Base-by-base conservation (phyloP, 2,329 filamentous ascomycete genomes). In the Aspergillus novofumigatus region DNA sequence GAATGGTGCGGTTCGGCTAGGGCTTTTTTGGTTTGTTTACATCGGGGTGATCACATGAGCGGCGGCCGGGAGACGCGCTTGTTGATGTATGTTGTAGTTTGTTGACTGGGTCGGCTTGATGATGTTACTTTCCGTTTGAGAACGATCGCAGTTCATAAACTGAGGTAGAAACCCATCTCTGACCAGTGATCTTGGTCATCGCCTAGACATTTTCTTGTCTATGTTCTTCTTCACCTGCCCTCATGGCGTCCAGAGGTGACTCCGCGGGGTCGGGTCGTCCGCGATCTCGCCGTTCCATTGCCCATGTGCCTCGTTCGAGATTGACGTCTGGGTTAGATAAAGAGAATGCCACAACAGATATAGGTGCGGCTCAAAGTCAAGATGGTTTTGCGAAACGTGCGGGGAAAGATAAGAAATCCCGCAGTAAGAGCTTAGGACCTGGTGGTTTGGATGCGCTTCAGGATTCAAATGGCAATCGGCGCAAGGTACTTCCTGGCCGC, bases 371-470 rank as follows among this genome's bases (percentile, higher is more conserved):
- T 4, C 70, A 68, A 50, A 53, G 65, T 9, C 64, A 65, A 11
- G 65, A 60, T 23, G 61, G 53, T 14, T 67, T 60, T 21, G 53
- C 62, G n/a, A 69, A 66, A 52, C 26, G 61, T 83, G 82, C 66
- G 9, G 70, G 64, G 32, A 71, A 70, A 52, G 75, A 76, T 42
- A 82, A 81, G 77, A 93, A 92, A 77, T 90, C 88, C 57, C 87
- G 94, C 63, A 97, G 93, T 77, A 97, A 97, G 80, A 97, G 93
- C 76, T 87, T 99, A 65, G 94, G 94, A 2, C 93, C 94, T 17
- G 94, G 93, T 52, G 92, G 92, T 26, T 77, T 96, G 49, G 92
- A 95, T 79, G 87, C 88, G 56, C 81, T 95, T 55, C 92, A 89
- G 72, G 83, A 88, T 68, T 84, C 83, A 48, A 84, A 81, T 68